Evolutionary conservation across 2,329 filamentous ascomycete species (phyloP), one percentile per base, ranked within the genome.

Genomic region (Exophiala sp.): DNA sequence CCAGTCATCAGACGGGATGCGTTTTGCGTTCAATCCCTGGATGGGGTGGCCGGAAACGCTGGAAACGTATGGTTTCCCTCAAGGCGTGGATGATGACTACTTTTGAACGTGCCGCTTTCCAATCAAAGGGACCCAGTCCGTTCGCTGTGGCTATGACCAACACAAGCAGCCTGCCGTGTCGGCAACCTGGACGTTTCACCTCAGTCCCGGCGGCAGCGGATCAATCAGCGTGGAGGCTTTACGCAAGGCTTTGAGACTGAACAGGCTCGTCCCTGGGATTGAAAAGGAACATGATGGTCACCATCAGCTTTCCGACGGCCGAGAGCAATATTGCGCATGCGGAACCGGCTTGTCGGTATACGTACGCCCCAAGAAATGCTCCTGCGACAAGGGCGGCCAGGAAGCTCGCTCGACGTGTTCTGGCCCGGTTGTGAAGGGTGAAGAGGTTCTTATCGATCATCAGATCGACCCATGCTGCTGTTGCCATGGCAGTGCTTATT

Each of bases 401-500:
- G 53, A 82, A 82, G 30, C 70, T 64, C 2, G 73, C 62, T 2
- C 78, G 65, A 3, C 78, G 66, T 29, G 74, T 78, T 13, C 78
- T 65, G 2, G 73, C 66, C 13, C 74, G 66, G 58, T 82, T 82
- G 11, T 67, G 58, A 7, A 64, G 7, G 3, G 61, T 64, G 14
- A 79, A 70, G 42, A 82, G 64, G 4, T 67, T 66, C 23, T 70
- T 69, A 60, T 83, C 80, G 46, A 81, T 76, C 44, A 80, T 63
- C 47, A 82, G 60, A 59, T 83, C 79, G 1, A 83, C 69, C 72
- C 77, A 82, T 1, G 80, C 79, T 0, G 80, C 78, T 3, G 80
- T 83, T 0, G 78, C 79, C 78, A 82, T 82, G 21, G 80, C 79
- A 0, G 80, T 83, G 50, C 72, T 80, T 59, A 83, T 82, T 62